phyloP scores from a whole-genome alignment of 2,329 filamentous ascomycete genomes.

The Xylariaceae sp. region DNA sequence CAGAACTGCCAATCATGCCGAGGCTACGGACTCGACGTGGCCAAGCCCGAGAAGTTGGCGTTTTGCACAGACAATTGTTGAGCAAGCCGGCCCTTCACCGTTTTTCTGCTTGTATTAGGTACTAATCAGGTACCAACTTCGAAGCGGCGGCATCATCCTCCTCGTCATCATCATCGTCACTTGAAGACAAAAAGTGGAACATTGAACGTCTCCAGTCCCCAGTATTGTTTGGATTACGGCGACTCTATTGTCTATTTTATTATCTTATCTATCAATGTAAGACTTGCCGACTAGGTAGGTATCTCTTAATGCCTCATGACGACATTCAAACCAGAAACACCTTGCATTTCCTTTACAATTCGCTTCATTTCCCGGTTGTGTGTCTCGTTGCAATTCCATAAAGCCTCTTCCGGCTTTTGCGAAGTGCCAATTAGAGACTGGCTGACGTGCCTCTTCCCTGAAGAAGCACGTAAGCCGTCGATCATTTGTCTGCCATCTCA shows the following conservation, averaged over 20 bases:
- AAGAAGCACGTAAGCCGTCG: constrained; percentile 2
- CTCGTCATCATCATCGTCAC: not conserved
- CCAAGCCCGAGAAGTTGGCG: no score
- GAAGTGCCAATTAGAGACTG: constrained; percentile 8
- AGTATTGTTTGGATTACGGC: not conserved
- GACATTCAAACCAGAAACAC: constrained; percentile 23
- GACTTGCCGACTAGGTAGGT: not conserved
- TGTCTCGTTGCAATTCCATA: constrained; percentile 25
- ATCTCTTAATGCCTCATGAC: constrained; percentile 12
- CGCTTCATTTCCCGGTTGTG: constrained; percentile 13
- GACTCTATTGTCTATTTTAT: constrained; percentile 22
- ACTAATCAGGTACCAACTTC: no score
- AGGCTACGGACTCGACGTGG: not conserved
- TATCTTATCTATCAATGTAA: constrained; percentile 18
- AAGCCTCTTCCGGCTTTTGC: constrained; percentile 15
- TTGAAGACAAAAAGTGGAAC: not conserved
- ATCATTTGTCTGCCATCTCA: constrained; percentile 10
- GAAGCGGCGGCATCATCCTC: not conserved
- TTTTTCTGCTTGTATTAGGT: no score
- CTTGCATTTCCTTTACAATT: constrained; percentile 21
- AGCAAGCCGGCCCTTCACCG: no score
- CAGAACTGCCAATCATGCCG: not conserved
- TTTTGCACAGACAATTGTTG: no score
- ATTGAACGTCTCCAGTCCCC: not conserved
- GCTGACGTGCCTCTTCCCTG: constrained; percentile 9